Conservation (phyloP, 768 basidiomycete genomes). For the Mycena olivaceomarginata region DNA sequence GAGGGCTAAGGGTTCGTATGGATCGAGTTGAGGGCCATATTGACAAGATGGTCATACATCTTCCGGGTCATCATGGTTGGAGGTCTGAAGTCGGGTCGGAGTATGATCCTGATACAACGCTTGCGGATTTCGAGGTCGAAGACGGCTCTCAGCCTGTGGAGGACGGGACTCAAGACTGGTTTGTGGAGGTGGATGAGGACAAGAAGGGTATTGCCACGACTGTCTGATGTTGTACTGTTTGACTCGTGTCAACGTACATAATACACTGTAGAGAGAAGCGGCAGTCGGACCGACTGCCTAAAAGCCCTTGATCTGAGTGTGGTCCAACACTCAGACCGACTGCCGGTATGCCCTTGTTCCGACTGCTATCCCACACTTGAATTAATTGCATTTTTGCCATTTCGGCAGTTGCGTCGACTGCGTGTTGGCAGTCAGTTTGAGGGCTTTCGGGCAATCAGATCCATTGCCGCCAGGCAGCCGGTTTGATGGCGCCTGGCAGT, state of each 20-base stretch:
- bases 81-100: neutral
- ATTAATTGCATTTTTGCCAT: too few relatives aligned
- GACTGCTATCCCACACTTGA: too few relatives aligned
- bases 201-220: neutral
- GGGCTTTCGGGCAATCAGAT: too few relatives aligned
- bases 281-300: too few relatives aligned
- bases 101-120: neutral
- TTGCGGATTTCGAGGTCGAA: neutral
- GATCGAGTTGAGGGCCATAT: neutral
- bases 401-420: too few relatives aligned
- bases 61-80: neutral
- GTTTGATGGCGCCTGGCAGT: too few relatives aligned
- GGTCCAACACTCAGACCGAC: too few relatives aligned
- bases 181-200: neutral
- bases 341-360: too few relatives aligned
- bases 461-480: too few relatives aligned
- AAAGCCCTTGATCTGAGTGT: too few relatives aligned
- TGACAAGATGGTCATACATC: neutral
- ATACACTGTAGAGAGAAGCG: too few relatives aligned
- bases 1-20: neutral
- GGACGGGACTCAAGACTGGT: neutral
- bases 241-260: neutral
- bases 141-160: neutral
- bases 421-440: too few relatives aligned
- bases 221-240: neutral